Evolutionary conservation across 331 rosid species (phyloP).

Genomic region (Stylosanthes scabra): DNA sequence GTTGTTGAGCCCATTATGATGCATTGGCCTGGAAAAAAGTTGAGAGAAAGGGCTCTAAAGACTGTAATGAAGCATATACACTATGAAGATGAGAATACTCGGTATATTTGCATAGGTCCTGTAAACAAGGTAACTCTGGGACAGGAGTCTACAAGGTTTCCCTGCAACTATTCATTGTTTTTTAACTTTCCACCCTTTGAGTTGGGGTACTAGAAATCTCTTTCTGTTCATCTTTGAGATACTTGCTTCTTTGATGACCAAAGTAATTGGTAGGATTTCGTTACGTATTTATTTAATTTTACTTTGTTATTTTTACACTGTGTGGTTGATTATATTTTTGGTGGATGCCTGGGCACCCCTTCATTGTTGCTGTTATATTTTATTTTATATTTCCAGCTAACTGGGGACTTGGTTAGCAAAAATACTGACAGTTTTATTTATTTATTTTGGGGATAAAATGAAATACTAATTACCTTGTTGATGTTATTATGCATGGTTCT

Average conservation of each 20-base stretch:
- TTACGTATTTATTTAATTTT: slow-evolving; percentile 27
- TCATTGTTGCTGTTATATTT: slow-evolving; percentile 8
- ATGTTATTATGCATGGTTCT: slow-evolving; percentile 29
- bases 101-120: slow-evolving; percentile 90
- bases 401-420: slow-evolving; percentile 8
- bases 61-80: slow-evolving; percentile 75
- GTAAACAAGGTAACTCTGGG: slow-evolving; percentile 77
- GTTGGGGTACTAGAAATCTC: slow-evolving; percentile 27
- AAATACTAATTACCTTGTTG: slow-evolving; percentile 18
- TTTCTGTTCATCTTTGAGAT: background rate
- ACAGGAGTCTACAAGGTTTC: slow-evolving; percentile 1
- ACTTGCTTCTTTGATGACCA: background rate
- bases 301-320: slow-evolving; percentile 21
- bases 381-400: slow-evolving; percentile 11
- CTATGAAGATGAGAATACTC: slow-evolving; percentile 96
- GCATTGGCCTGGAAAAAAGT: slow-evolving; percentile 86
- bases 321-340: background rate
- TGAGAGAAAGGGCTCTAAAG: slow-evolving; percentile 74
- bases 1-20: slow-evolving; percentile 71
- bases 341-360: slow-evolving; percentile 21
- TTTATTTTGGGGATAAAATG: background rate
- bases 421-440: slow-evolving; percentile 11
- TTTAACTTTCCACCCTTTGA: slow-evolving; percentile 32
- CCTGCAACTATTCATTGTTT: slow-evolving; percentile 17
- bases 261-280: slow-evolving; percentile 7